Evolutionary conservation across 257 asterid species (phyloP), one percentile per base, ranked within the genome.

Genomic region (Haberlea rhodopensis): DNA sequence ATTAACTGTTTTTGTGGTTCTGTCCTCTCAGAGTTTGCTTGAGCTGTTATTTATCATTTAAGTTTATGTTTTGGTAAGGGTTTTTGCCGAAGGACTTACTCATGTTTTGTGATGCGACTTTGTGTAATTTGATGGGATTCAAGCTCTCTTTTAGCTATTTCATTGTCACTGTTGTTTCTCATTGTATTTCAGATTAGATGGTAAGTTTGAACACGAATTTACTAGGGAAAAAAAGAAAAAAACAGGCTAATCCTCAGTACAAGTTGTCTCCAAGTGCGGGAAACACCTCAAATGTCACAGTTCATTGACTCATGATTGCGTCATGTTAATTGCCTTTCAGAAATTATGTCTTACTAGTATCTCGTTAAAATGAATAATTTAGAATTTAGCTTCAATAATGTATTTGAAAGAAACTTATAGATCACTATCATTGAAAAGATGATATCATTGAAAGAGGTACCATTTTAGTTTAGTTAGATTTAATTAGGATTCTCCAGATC

Each of bases 271-370:
- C 67, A 52, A 16, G 68, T 60, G 61, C 62, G 59, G 63, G 61
- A 24, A 49, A 53, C 73, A 68, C 18, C 53, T 68, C 48, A 24
- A 54, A 31, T 51, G 48, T 53, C 74, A 18, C 40, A 27, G 69
- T 37, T 24, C n/a, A 18, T 26, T 5, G 32, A 46, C 55, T 46
- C 53, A 7, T 24, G 49, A 13, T 13, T 1, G 49, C 1, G 19
- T 13, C 19, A 40, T 40, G 19, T 6, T 4, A 13, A 6, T 40
- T 40, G 18, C 15, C 19, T 13, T 40, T 40, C 0, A 15, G 19
- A 43, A 13, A 4, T 5, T 5, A 1, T 40, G 4, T 15, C 49
- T 13, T 15, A 15, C 7, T 13, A 3, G 19, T 40, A 7, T 40
- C 19, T 40, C 49, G n/a, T n/a, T n/a, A 40, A 40, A 40, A 40